Conservation (phyloP, 345 rosid genomes). For the Arabis hirsuta region DNA sequence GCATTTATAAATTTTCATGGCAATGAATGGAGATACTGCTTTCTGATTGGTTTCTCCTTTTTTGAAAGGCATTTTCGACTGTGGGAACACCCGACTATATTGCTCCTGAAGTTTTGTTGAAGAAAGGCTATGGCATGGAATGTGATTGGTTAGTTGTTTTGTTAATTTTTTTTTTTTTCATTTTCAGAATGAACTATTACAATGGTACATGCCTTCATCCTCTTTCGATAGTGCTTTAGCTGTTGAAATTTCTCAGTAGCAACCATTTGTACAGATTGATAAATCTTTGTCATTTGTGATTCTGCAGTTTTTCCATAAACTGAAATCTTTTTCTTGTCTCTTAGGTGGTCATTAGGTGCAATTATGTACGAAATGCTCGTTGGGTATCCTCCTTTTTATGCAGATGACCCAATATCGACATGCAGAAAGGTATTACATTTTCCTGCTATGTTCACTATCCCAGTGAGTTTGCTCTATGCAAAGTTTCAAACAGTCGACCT, state of each 20-base stretch:
- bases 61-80: conserved; percentile 87
- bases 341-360: conserved; percentile 98
- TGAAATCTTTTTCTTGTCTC: conserved; percentile 28
- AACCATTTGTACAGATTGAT: conserved; percentile 2
- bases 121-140: conserved; percentile 99
- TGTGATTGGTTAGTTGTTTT: conserved; percentile 87
- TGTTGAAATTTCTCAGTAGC: conserved; percentile 13
- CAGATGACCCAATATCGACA: conserved; percentile 89
- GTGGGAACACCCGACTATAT: conserved; percentile 98
- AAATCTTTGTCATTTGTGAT: conserved; percentile 31
- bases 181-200: conserved; percentile 24
- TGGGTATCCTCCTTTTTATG: conserved; percentile 96
- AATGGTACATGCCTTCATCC: conserved; percentile 1
- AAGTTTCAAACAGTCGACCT: neutral
- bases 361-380: conserved; percentile 98
- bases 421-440: conserved; percentile 77
- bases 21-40: conserved; percentile 9
- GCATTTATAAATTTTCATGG: conserved; percentile 20
- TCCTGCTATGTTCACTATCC: conserved; percentile 33
- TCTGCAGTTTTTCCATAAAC: conserved; percentile 14
- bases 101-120: conserved; percentile 93
- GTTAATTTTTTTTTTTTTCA: neutral
- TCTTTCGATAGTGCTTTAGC: neutral
- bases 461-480: conserved; percentile 16
- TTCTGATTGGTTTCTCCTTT: conserved; percentile 24